Base-by-base conservation (phyloP, 1,284 basidiomycete species). In the Termitomyces sp. region DNA sequence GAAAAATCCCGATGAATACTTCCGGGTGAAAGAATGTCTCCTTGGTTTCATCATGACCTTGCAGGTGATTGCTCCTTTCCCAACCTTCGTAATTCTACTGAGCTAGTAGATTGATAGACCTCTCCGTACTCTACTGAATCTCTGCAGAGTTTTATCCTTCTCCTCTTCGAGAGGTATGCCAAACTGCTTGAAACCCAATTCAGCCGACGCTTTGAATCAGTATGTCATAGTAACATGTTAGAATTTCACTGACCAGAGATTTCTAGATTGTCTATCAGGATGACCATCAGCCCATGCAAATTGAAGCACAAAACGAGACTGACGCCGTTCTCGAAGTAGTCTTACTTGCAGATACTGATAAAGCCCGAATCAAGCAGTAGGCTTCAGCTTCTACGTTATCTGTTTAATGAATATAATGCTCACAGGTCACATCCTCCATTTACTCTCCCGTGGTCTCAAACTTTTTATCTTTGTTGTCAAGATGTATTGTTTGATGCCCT, bases 381-480 rank as follows among this genome's bases (percentile, higher is more conserved):
- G 80, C 69, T 3, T 17, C 17, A 31, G 26, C 41, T 24, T 46
- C 39, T 50, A 36, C 46, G 15, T 28, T 36, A 28, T 45, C 19
- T 31, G 31, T 34, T 46, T 53, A 41, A 65, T 28, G 24, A 44
- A 56, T 41, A 42, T 19, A 13, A n/a, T n/a, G 9, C n/a, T 10
- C 41, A 15, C 55, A 95, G 93, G 62, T 77, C 78, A 52, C 65
- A 80, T 0, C 79, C 90, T 55, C 94, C 95, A 1, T 76, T 91
- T 54, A 80, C 80, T 15, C 78, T 99, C 52, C 94, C 96, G 0
- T 99, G 97, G 87, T 98, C 95, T 1, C 90, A 93, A 67, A 91
- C 92, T 0, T 98, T 98, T 69, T 93, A 94, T 59, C 77, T 94
- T 44, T 97, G 93, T 66, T 99, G 96, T 68, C 91, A 94, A 77